These are phyloP conservation scores for Buddleja alternifolia DNA, from an alignment of 257 asterid genomes.

Conservation along the genomic window DNA sequence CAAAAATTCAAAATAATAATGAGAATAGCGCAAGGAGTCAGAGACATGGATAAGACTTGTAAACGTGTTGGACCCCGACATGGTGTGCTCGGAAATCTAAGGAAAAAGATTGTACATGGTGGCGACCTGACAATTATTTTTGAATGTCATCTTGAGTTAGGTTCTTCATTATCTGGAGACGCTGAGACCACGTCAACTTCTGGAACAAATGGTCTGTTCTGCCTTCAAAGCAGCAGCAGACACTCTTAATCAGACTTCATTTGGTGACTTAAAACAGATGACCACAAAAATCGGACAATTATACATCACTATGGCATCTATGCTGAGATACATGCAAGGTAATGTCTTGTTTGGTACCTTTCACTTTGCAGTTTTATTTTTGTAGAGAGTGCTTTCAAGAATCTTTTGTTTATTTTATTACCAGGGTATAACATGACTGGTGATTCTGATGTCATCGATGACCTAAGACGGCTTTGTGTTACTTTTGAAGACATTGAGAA, in stretches of 20 bases:
- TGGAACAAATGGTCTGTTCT: slow-evolving; percentile 88
- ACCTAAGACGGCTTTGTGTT: slow-evolving; percentile 65
- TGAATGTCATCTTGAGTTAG: slow-evolving; percentile 39
- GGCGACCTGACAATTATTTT: not conserved
- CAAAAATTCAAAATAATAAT: not conserved
- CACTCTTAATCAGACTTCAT: slow-evolving; percentile 70
- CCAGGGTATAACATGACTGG: slow-evolving; percentile 52
- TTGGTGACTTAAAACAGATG: slow-evolving; percentile 72
- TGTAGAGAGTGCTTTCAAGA: not conserved
- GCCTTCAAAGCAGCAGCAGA: slow-evolving; percentile 90
- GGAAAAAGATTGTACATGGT: not conserved
- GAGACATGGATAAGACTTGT: not conserved
- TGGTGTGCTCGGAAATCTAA: not conserved
- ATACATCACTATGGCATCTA: slow-evolving; percentile 71
- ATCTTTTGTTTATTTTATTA: slow-evolving; percentile 8
- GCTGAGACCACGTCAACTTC: slow-evolving; percentile 65
- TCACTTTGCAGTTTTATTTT: slow-evolving; percentile 12
- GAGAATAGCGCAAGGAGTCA: no score
- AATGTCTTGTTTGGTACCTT: slow-evolving; percentile 15
- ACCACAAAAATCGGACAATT: slow-evolving; percentile 68
- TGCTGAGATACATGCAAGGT: slow-evolving; percentile 66
- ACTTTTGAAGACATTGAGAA: slow-evolving; percentile 80
- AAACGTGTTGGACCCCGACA: not conserved
- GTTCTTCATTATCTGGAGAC: slow-evolving; percentile 97
- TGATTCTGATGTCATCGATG: slow-evolving; percentile 60